Evolutionary conservation across 169 alveolate species (phyloP).

Genomic region (Babesia sp.): DNA sequence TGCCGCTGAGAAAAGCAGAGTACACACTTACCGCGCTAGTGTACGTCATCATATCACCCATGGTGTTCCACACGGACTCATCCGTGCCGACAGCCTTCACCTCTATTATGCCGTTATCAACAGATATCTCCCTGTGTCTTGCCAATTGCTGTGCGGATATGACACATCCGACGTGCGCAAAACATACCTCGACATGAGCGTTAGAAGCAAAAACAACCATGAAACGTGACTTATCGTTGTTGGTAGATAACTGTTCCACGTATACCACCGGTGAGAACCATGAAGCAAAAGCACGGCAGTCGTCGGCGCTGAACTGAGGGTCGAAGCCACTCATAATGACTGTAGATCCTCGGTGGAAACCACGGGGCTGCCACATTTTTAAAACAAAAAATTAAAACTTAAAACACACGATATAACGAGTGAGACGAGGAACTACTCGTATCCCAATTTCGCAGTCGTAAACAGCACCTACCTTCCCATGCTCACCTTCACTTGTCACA

Average conservation of each 20-base stretch:
- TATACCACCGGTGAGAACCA: conserved; percentile 79
- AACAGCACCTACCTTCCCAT: background rate
- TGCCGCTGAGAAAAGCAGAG: background rate
- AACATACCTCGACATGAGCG: conserved; percentile 67
- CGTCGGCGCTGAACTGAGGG: conserved; percentile 58
- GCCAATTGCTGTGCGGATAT: conserved; percentile 30
- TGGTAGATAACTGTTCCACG: conserved; percentile 64
- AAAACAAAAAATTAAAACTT: background rate
- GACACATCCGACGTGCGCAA: background rate
- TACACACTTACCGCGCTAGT: conserved; percentile 50
- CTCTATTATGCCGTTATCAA: conserved; percentile 1
- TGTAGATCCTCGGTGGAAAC: conserved; percentile 76
- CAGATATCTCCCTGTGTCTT: conserved; percentile 27
- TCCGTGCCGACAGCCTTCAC: conserved; percentile 18
- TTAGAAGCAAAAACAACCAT: conserved; percentile 73
- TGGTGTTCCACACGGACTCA: conserved; percentile 65
- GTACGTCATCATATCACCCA: conserved; percentile 56
- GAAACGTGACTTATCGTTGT: conserved; percentile 43
- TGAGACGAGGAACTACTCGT: background rate
- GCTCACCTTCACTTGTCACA: conserved; percentile 1
- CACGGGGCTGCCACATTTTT: conserved; percentile 58
- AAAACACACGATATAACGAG: background rate
- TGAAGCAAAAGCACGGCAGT: conserved; percentile 70
- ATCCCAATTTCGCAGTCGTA: background rate
- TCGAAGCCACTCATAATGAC: conserved; percentile 72